phyloP scores from a whole-genome alignment of 305 asterid genomes.

The Fraxinus latifolia region DNA sequence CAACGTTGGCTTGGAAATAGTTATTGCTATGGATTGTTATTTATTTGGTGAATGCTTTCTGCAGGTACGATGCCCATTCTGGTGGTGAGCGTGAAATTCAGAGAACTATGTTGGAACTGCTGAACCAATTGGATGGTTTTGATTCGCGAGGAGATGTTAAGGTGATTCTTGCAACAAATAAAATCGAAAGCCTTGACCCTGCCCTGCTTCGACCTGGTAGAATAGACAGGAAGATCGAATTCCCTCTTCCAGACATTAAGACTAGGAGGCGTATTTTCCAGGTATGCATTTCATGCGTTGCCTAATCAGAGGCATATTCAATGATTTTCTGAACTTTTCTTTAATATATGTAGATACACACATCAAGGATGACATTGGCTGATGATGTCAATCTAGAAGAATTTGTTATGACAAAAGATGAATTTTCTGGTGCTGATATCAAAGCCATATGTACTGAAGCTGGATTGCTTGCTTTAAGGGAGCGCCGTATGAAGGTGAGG shows the following conservation, averaged over 20 bases:
- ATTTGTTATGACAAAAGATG: slow-evolving; percentile 96
- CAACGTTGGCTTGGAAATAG: not conserved
- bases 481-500: slow-evolving; percentile 90
- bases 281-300: slow-evolving; percentile 36
- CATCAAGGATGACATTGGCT: slow-evolving; percentile 86
- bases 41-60: slow-evolving; percentile 6
- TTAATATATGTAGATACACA: slow-evolving; percentile 61
- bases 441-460: slow-evolving; percentile 95
- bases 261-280: slow-evolving; percentile 84
- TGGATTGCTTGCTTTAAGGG: slow-evolving; percentile 87
- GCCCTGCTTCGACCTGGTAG: slow-evolving; percentile 89
- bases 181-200: slow-evolving; percentile 79
- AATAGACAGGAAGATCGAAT: slow-evolving; percentile 80
- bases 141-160: slow-evolving; percentile 89
- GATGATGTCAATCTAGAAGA: slow-evolving; percentile 92
- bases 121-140: slow-evolving; percentile 68
- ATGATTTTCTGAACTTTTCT: not conserved
- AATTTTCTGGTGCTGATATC: slow-evolving; percentile 91
- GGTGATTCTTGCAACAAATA: slow-evolving; percentile 36
- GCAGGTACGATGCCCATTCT: slow-evolving; percentile 88
- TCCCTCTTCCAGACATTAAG: slow-evolving; percentile 91
- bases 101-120: slow-evolving; percentile 81
- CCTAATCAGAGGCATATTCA: not conserved
- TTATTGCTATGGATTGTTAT: not conserved
- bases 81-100: slow-evolving; percentile 96